These are phyloP conservation scores for Onygena corvina DNA, from an alignment of 2,329 filamentous ascomycete species.

Conservation along the genomic window DNA sequence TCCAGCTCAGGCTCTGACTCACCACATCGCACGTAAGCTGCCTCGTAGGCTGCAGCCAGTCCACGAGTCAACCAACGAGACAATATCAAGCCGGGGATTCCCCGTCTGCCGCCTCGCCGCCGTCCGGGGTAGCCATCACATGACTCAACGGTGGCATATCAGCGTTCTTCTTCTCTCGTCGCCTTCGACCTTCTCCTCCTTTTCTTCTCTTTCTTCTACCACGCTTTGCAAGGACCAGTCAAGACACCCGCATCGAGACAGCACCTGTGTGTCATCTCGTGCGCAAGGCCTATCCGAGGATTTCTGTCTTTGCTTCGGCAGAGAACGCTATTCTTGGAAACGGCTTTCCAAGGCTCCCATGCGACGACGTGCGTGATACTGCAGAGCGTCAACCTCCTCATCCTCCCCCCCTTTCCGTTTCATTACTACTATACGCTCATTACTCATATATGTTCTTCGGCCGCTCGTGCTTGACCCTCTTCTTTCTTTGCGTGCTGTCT, in stretches of 20 bases:
- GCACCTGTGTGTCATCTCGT: slow-evolving; percentile 30
- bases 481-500: slow-evolving; percentile 24
- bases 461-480: slow-evolving; percentile 18
- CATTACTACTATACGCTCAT: slow-evolving; percentile 26
- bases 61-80: too few species aligned
- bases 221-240: slow-evolving; percentile 33
- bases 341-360: slow-evolving; percentile 46
- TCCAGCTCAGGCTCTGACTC: too few species aligned
- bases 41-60: too few species aligned
- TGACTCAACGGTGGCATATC: slow-evolving; percentile 9
- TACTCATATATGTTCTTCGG: slow-evolving; percentile 31
- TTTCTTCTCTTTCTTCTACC: slow-evolving; percentile 34
- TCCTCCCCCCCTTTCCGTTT: slow-evolving; percentile 19
- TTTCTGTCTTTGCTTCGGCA: slow-evolving; percentile 22
- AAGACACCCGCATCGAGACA: slow-evolving; percentile 21
- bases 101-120: not conserved
- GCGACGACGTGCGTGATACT: slow-evolving; percentile 42
- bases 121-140: slow-evolving; percentile 6
- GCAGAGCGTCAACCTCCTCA: slow-evolving; percentile 29
- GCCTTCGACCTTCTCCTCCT: slow-evolving; percentile 9
- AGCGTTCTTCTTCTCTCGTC: slow-evolving; percentile 11
- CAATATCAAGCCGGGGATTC: too few species aligned
- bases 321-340: slow-evolving; percentile 26
- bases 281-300: slow-evolving; percentile 32
- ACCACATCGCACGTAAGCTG: too few species aligned